A percentile compares a stretch with the other conserved stretches of the same genome.
phyloP scores from a whole-genome alignment of 768 basidiomycete genomes.

The Brasilioporus rufonigricans region DNA sequence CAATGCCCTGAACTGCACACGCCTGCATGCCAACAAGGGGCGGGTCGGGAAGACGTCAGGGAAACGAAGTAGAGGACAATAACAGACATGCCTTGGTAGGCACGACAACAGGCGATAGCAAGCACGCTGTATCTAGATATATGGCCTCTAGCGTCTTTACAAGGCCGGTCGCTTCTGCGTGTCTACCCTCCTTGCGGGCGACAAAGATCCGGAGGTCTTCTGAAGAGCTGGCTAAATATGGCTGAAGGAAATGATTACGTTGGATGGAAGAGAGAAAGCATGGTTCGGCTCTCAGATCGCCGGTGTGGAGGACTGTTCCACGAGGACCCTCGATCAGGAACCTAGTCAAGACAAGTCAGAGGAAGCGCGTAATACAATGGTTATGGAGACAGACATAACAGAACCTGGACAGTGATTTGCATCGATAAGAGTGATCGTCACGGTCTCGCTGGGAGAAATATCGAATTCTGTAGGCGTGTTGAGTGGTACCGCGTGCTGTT shows the following conservation, averaged over 20 bases:
- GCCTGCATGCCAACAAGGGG: constrained; percentile 41
- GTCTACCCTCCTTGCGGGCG: constrained; percentile 24
- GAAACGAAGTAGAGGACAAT: too few species aligned
- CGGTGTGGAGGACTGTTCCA: constrained; percentile 84
- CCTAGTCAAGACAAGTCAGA: constrained; percentile 42
- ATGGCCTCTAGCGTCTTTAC: constrained; percentile 67
- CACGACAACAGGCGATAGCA: constrained; percentile 49
- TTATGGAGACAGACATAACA: constrained; percentile 62
- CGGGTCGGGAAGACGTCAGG: not conserved
- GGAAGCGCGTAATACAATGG: not conserved
- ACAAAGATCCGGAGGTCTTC: constrained; percentile 25
- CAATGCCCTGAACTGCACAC: constrained; percentile 61
- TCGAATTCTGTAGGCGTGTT: constrained; percentile 63
- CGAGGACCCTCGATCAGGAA: constrained; percentile 74
- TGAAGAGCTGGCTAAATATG: constrained; percentile 51
- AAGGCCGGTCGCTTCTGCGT: constrained; percentile 23
- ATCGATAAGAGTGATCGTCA: constrained; percentile 78
- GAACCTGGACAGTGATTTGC: constrained; percentile 97
- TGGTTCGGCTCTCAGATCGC: constrained; percentile 88
- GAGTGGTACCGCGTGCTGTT: constrained; percentile 57
- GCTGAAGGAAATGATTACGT: constrained; percentile 69
- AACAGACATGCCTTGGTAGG: constrained; percentile 53
- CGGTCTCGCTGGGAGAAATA: constrained; percentile 51
- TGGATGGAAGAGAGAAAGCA: constrained; percentile 68
- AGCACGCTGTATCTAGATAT: constrained; percentile 77